Percentiles rank a stretch among this genome's conserved stretches.
Conservation (phyloP, 176 grass and related monocot genomes). For the Cenchrus americanus region DNA sequence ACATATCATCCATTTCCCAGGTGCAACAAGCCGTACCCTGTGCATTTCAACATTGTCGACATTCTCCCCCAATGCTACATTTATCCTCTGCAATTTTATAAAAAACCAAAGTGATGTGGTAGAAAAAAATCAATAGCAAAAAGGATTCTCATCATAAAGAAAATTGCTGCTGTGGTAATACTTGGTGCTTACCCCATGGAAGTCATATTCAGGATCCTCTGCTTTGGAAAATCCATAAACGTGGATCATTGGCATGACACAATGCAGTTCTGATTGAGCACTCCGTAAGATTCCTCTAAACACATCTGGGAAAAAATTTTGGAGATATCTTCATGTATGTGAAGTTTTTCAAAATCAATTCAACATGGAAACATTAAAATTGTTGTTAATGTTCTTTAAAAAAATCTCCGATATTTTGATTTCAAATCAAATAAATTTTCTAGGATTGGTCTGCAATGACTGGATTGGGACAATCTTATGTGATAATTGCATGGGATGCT, state of each 20-base stretch:
- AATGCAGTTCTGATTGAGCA: slow-evolving; percentile 21
- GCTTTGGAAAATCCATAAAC: slow-evolving; percentile 96
- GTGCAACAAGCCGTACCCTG: slow-evolving; percentile 85
- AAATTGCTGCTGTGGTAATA: background rate
- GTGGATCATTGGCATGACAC: slow-evolving; percentile 76
- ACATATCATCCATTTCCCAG: slow-evolving; percentile 97
- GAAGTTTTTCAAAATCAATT: slow-evolving; percentile 4
- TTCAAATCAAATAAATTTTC: background rate
- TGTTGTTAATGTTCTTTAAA: background rate
- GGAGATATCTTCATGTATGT: background rate
- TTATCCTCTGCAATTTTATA: slow-evolving; percentile 76
- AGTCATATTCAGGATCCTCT: slow-evolving; percentile 76
- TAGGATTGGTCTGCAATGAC: background rate
- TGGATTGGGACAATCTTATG: background rate
- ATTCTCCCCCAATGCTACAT: slow-evolving; percentile 59
- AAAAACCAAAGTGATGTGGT: background rate
- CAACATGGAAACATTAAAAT: background rate
- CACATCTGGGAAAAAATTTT: slow-evolving; percentile 55
- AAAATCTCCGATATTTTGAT: background rate
- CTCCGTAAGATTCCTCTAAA: slow-evolving; percentile 74
- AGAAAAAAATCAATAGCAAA: background rate
- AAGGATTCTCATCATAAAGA: background rate
- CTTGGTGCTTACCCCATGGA: slow-evolving; percentile 63
- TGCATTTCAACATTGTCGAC: slow-evolving; percentile 61
- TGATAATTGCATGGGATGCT: background rate